Percentiles rank a stretch among this genome's conserved stretches.
Conservation (phyloP, 306 rosid species). For the Lathyrus sativus region DNA sequence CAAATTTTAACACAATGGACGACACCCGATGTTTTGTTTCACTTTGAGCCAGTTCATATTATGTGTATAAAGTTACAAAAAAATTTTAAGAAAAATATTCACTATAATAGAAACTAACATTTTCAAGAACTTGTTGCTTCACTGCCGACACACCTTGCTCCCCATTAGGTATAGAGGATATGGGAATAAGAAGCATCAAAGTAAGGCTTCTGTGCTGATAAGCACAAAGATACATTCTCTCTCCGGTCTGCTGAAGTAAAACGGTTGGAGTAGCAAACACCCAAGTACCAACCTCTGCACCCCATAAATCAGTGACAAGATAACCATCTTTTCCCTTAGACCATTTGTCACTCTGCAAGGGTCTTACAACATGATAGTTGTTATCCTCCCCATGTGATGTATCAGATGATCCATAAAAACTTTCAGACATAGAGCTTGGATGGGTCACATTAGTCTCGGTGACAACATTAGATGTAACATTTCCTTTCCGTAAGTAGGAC, state of each 20-base stretch:
- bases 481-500: constrained; percentile 88
- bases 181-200: constrained; percentile 73
- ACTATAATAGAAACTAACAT: constrained; percentile 58
- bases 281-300: constrained; percentile 69
- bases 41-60: constrained; percentile 16
- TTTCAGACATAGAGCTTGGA: constrained; percentile 59
- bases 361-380: constrained; percentile 63
- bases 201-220: constrained; percentile 91
- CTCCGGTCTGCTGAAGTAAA: constrained; percentile 68
- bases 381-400: constrained; percentile 46
- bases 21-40: constrained; percentile 1
- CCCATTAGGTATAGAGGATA: constrained; percentile 68
- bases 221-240: constrained; percentile 83
- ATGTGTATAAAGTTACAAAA: neutral
- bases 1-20: constrained; percentile 17
- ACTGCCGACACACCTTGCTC: constrained; percentile 73
- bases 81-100: constrained; percentile 21
- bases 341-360: constrained; percentile 83
- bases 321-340: constrained; percentile 90
- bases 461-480: constrained; percentile 50
- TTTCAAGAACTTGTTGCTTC: constrained; percentile 84
- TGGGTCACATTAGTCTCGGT: constrained; percentile 50
- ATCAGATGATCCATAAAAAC: constrained; percentile 54
- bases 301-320: constrained; percentile 95
- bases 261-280: constrained; percentile 71